Conservation (phyloP, 106 monocot species). For the Apostasia shenzhenica region DNA sequence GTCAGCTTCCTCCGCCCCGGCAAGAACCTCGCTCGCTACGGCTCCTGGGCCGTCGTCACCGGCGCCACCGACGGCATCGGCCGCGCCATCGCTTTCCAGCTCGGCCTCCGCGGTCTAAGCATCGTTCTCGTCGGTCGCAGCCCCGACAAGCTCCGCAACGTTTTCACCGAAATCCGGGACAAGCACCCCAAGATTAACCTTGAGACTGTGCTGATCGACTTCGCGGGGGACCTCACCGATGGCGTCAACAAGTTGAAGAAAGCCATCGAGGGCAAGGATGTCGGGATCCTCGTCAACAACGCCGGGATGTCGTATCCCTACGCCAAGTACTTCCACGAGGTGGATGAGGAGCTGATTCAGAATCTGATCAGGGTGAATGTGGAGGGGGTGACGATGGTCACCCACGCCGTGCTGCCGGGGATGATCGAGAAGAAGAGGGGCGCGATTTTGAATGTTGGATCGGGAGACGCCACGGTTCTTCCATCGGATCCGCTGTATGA, state of each 20-base stretch:
- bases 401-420: slow-evolving; percentile 68
- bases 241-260: slow-evolving; percentile 41
- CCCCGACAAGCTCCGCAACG: slow-evolving; percentile 49
- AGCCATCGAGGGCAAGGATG: slow-evolving; percentile 56
- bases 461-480: slow-evolving; percentile 68
- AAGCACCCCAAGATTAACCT: slow-evolving; percentile 18
- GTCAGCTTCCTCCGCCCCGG: slow-evolving; percentile 68
- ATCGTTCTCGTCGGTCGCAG: slow-evolving; percentile 85
- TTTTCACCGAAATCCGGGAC: slow-evolving; percentile 31
- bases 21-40: slow-evolving; percentile 62
- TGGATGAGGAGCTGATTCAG: slow-evolving; percentile 64
- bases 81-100: slow-evolving; percentile 59
- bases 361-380: slow-evolving; percentile 78
- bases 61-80: slow-evolving; percentile 92
- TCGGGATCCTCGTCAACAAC: slow-evolving; percentile 83
- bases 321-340: slow-evolving; percentile 84
- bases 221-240: slow-evolving; percentile 48
- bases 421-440: slow-evolving; percentile 78
- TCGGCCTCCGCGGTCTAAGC: slow-evolving; percentile 55
- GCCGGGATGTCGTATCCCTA: slow-evolving; percentile 87
- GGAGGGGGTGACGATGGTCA: slow-evolving; percentile 75
- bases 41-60: slow-evolving; percentile 81
- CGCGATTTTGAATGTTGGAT: slow-evolving; percentile 84
- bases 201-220: slow-evolving; percentile 58
- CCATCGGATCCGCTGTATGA: slow-evolving; percentile 84